Evolutionary conservation across 331 rosid species (phyloP).

Genomic region (Rosa hybrid): DNA sequence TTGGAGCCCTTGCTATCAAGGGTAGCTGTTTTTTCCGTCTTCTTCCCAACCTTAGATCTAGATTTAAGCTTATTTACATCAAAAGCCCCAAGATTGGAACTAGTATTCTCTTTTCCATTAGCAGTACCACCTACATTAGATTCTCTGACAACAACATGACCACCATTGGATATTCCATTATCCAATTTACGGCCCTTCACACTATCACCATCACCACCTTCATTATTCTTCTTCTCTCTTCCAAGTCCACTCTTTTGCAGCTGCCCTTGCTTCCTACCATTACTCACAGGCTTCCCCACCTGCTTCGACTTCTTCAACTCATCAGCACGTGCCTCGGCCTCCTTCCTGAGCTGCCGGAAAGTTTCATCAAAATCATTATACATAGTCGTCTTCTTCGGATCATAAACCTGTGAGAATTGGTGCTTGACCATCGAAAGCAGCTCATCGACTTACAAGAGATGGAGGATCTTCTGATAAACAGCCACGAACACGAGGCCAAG

Average conservation of each 20-base stretch:
- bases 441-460: conserved; percentile 82
- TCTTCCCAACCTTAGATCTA: conserved; percentile 70
- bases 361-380: conserved; percentile 78
- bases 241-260: conserved; percentile 36
- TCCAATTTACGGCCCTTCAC: no score
- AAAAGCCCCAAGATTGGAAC: conserved; percentile 82
- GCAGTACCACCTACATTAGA: conserved; percentile 47
- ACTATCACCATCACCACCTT: background rate
- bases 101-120: conserved; percentile 63
- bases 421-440: conserved; percentile 74
- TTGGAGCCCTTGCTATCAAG: conserved; percentile 60
- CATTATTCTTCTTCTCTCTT: conserved; percentile 54
- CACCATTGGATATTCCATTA: conserved; percentile 11
- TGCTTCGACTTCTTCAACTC: conserved; percentile 68
- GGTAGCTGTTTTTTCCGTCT: conserved; percentile 54
- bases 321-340: conserved; percentile 61
- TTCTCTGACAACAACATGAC: conserved; percentile 45
- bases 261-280: conserved; percentile 58
- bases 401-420: conserved; percentile 64
- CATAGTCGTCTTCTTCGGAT: conserved; percentile 45
- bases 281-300: conserved; percentile 44
- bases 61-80: conserved; percentile 94
- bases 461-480: conserved; percentile 81
- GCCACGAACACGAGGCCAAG: conserved; percentile 90
- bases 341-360: conserved; percentile 69